Conservation (phyloP, 2,329 filamentous ascomycete genomes). For the Alternaria atra region DNA sequence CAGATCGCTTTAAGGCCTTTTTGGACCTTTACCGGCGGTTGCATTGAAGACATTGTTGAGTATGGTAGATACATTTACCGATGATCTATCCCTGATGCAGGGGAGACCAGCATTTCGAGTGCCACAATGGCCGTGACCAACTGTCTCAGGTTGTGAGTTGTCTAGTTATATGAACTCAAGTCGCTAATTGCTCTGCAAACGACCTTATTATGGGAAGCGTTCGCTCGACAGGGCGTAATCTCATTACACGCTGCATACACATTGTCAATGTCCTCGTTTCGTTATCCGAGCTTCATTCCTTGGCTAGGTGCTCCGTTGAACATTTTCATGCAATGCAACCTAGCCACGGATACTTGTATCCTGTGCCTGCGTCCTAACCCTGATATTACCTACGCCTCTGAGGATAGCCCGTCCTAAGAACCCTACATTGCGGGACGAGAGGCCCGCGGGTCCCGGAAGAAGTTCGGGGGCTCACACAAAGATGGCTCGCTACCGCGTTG, state of each 20-base stretch:
- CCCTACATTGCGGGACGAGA: neutral
- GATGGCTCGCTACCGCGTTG: too few species aligned
- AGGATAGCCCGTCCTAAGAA: neutral
- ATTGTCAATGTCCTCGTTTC: neutral
- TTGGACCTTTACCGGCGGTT: neutral
- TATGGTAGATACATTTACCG: neutral
- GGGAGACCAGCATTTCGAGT: neutral
- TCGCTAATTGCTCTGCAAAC: neutral
- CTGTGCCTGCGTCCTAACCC: neutral
- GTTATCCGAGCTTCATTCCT: neutral
- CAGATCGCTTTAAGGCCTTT: neutral
- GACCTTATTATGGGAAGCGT: neutral
- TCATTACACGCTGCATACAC: neutral
- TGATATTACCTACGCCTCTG: neutral
- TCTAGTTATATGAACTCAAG: neutral
- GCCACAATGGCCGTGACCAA: neutral
- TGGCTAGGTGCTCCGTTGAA: neutral
- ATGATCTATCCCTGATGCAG: neutral
- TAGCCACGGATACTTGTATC: neutral
- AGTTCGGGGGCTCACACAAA: too few species aligned
- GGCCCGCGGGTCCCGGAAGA: neutral
- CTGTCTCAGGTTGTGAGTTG: too few species aligned
- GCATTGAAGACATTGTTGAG: slow-evolving; percentile 1
- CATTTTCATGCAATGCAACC: neutral
- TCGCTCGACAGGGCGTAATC: neutral